Evolutionary conservation across 1,139 yeast genomes (phyloP), one percentile per base, ranked within the genome.

Genomic region (Candida sp.): DNA sequence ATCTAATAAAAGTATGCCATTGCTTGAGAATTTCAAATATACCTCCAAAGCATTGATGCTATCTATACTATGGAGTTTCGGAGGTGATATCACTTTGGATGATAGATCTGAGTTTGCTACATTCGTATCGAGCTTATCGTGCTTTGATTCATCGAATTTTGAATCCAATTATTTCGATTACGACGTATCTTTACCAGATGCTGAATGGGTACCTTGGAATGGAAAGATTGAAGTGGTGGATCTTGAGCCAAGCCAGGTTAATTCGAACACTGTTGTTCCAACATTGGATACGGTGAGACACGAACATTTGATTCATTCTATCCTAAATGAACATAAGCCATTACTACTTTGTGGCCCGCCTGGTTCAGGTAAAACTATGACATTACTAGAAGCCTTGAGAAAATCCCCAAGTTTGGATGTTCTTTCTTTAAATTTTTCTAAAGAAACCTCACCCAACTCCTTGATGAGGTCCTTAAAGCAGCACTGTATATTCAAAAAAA

Each of bases 341-440:
- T 61, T 89, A 22, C 69, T 93, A 29, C 70, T 93, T 30, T 90
- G 97, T 65, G 99, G 99, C 4, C 98, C 98, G 0, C 98, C 99
- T 0, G 99, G 99, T 3, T 86, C 97, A 0, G 99, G 99, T 49
- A 93, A 93, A 58, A 91, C 98, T 0, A 91, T 91, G 98, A 83
- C 93, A 0, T 64, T 93, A 25, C 75, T 87, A 51, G 82, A 84
- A 43, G 83, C 90, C 0, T 62, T 93, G 38, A 69, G 87, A 40
- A 74, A 73, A 43, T 72, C 84, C 0, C 76, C 82, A 0, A 70
- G 74, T 23, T 68, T 82, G 46, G 87, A 84, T 34, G 69, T 88
- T 5, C 72, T 84, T 2, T 79, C 89, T 1, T 64, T 93, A 51
- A 91, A 90, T 56, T 90, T 91, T 56, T 88, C 97, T 1, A 88